These are phyloP conservation scores for Phaseolus lunatus DNA, from an alignment of 306 rosid genomes.

Conservation along the genomic window DNA sequence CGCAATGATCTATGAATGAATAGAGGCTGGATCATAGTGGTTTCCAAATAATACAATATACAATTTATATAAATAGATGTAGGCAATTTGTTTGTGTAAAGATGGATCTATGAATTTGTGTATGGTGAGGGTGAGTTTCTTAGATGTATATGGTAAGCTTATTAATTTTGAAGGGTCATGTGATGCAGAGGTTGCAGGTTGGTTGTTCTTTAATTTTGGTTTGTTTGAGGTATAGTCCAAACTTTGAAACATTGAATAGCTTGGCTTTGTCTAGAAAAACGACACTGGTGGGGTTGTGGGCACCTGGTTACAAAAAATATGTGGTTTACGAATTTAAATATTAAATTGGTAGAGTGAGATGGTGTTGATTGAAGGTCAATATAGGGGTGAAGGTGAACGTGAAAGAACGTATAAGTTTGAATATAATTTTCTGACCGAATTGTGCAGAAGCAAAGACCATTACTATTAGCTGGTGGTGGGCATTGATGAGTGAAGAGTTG, in stretches of 20 bases:
- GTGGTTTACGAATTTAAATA: conserved; percentile 31
- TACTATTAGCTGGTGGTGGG: conserved; percentile 15
- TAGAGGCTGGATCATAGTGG: too few relatives aligned
- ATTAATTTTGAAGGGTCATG: background rate
- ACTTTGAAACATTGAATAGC: conserved; percentile 40
- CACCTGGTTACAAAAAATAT: background rate
- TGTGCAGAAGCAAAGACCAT: background rate
- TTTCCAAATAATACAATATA: too few relatives aligned
- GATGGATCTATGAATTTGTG: background rate
- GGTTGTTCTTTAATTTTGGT: conserved; percentile 1
- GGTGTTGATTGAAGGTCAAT: conserved; percentile 31
- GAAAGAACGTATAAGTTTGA: conserved; percentile 27
- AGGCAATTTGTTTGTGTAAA: too few relatives aligned
- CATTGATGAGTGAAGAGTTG: conserved; percentile 23
- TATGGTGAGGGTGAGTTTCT: too few relatives aligned
- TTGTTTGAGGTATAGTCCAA: conserved; percentile 4
- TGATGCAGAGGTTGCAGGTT: conserved; percentile 23
- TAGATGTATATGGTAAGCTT: too few relatives aligned
- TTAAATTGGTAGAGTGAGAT: background rate
- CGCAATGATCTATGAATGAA: too few relatives aligned
- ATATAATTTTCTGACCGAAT: conserved; percentile 47
- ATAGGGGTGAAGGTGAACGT: conserved; percentile 1
- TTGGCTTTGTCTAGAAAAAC: background rate
- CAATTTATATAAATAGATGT: too few relatives aligned
- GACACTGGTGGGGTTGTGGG: background rate